These are phyloP conservation scores for Hibiscus syriacus DNA, from an alignment of 345 rosid species.

Conservation along the genomic window DNA sequence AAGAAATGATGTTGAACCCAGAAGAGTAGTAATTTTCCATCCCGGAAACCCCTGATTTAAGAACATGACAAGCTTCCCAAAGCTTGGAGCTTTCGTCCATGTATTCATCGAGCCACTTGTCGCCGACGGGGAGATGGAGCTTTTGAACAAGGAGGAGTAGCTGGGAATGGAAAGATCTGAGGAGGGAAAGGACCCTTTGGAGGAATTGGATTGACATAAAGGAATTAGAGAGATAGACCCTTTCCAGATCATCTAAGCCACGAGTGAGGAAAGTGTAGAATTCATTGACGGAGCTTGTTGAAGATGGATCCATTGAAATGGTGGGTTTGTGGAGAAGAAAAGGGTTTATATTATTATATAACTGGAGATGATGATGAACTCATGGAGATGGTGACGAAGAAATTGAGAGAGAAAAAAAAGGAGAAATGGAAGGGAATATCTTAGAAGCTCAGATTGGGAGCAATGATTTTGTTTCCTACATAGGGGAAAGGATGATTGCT, in stretches of 20 bases:
- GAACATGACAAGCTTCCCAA: constrained; percentile 2
- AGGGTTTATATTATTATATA: neutral
- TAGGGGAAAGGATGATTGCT: neutral
- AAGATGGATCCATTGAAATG: neutral
- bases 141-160: neutral
- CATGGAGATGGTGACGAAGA: too few relatives aligned
- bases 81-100: constrained; percentile 1
- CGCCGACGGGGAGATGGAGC: neutral
- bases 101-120: neutral
- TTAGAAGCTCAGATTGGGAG: neutral
- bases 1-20: neutral
- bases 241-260: neutral
- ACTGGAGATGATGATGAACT: neutral
- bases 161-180: neutral
- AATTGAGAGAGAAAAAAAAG: too few relatives aligned
- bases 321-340: neutral
- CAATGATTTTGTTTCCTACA: neutral
- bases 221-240: neutral
- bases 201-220: constrained; percentile 1
- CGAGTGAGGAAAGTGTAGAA: neutral
- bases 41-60: neutral
- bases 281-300: neutral
- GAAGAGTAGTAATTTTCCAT: neutral
- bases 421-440: neutral
- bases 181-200: neutral